A percentile compares a stretch with the other conserved stretches of the same genome.
phyloP scores from a whole-genome alignment of 78 protist genomes.

The Anaeramoeba flamelloides region DNA sequence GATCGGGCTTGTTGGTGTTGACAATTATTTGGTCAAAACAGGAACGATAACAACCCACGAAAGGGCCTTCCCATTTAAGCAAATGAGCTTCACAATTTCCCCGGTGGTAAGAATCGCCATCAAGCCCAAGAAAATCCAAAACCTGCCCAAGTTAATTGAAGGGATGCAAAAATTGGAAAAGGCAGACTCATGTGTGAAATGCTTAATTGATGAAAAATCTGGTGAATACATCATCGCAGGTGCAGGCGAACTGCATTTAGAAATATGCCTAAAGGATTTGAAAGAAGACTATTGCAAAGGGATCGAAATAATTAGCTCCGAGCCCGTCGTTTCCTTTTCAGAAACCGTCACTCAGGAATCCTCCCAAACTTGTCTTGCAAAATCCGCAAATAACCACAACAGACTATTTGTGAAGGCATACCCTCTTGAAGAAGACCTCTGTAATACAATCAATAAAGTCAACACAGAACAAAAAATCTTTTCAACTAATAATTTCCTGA shows the following conservation, averaged over 20 bases:
- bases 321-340: slow-evolving; percentile 92
- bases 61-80: slow-evolving; percentile 59
- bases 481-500: slow-evolving; percentile 44
- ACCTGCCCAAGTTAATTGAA: slow-evolving; percentile 94
- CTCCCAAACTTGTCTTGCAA: slow-evolving; percentile 48
- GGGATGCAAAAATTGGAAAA: slow-evolving; percentile 90
- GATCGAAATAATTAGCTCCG: slow-evolving; percentile 69
- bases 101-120: slow-evolving; percentile 99
- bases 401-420: slow-evolving; percentile 72
- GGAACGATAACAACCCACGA: slow-evolving; percentile 91
- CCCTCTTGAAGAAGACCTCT: slow-evolving; percentile 76
- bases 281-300: slow-evolving; percentile 65
- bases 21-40: slow-evolving; percentile 89
- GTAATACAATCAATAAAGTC: slow-evolving; percentile 63
- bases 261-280: slow-evolving; percentile 94
- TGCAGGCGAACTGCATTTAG: slow-evolving; percentile 97
- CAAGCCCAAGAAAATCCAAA: slow-evolving; percentile 78
- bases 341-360: slow-evolving; percentile 73
- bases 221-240: slow-evolving; percentile 99
- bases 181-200: slow-evolving; percentile 78
- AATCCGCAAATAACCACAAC: slow-evolving; percentile 99
- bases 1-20: slow-evolving; percentile 88
- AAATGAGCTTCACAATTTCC: slow-evolving; percentile 96
- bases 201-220: slow-evolving; percentile 73
- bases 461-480: slow-evolving; percentile 27